Conservation (phyloP, 1,284 basidiomycete species). For the Cryptococcus sp. region DNA sequence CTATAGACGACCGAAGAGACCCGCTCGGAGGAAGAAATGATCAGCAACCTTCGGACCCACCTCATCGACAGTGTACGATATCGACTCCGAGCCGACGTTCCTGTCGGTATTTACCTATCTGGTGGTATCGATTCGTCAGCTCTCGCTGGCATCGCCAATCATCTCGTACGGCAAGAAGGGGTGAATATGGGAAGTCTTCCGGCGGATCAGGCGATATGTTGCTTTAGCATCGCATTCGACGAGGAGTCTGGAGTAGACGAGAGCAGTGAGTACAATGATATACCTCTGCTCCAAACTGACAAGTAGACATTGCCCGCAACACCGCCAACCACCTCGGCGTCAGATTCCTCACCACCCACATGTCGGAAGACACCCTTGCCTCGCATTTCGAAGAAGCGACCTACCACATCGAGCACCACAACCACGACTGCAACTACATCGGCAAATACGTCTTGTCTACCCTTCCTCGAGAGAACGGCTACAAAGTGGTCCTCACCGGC, state of each 20-base stretch:
- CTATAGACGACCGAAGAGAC: constrained; percentile 13
- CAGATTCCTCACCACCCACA: constrained; percentile 45
- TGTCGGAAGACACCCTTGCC: constrained; percentile 44
- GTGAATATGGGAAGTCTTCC: constrained; percentile 23
- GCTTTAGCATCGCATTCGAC: constrained; percentile 33
- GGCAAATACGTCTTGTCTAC: constrained; percentile 45
- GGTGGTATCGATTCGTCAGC: constrained; percentile 48
- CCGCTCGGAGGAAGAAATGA: constrained; percentile 42
- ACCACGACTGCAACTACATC: constrained; percentile 45
- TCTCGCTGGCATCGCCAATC: constrained; percentile 46
- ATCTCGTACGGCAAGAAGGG: constrained; percentile 43
- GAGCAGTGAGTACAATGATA: constrained; percentile 10
- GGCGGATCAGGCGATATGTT: constrained; percentile 11
- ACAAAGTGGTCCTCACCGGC: constrained; percentile 49
- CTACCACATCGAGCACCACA: constrained; percentile 48
- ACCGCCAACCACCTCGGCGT: constrained; percentile 47
- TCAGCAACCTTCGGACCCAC: constrained; percentile 37
- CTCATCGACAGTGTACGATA: constrained; percentile 45
- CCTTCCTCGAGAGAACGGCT: constrained; percentile 47
- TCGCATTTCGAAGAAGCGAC: constrained; percentile 46
- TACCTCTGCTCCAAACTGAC: too few relatives aligned
- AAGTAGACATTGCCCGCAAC: constrained; percentile 41
- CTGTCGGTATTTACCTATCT: constrained; percentile 47
- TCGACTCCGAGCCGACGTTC: constrained; percentile 48
- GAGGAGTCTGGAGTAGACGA: constrained; percentile 35